Conservation (phyloP, 225 moss, liverwort and hornwort genomes). For the Bryoerythrophyllum caledonicum region DNA sequence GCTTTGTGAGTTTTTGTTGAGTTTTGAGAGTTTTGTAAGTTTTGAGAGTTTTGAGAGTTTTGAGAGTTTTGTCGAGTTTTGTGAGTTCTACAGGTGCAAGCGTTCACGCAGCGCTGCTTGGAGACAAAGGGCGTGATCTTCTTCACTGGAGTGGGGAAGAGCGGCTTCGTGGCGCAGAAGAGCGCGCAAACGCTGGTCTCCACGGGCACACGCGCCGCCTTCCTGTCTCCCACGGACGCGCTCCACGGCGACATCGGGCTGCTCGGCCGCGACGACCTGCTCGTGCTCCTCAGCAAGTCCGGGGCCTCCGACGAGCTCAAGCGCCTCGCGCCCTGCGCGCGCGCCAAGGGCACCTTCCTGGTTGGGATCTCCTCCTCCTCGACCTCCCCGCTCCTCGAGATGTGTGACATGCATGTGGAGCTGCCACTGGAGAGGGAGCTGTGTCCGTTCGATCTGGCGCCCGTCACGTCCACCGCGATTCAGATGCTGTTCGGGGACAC, state of each 20-base stretch:
- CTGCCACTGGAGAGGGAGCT: slow-evolving; percentile 75
- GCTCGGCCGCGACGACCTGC: slow-evolving; percentile 58
- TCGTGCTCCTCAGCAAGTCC: slow-evolving; percentile 75
- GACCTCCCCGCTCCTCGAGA: slow-evolving; percentile 42
- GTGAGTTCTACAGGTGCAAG: slow-evolving; percentile 38
- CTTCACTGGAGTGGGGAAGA: slow-evolving; percentile 68
- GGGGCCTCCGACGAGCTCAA: slow-evolving; percentile 76
- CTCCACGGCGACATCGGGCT: slow-evolving; percentile 85
- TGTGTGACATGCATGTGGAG: slow-evolving; percentile 82
- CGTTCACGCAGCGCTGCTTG: slow-evolving; percentile 51
- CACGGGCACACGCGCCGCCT: slow-evolving; percentile 78
- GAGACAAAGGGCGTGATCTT: slow-evolving; percentile 55
- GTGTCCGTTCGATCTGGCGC: slow-evolving; percentile 83
- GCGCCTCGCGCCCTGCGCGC: slow-evolving; percentile 69
- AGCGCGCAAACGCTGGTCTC: slow-evolving; percentile 75
- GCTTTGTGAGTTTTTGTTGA: too few relatives aligned
- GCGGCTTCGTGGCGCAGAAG: slow-evolving; percentile 83
- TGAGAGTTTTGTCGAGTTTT: too few relatives aligned
- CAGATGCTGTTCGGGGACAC: slow-evolving; percentile 91
- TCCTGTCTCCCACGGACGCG: slow-evolving; percentile 73
- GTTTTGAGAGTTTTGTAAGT: too few relatives aligned
- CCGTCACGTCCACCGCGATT: slow-evolving; percentile 81
- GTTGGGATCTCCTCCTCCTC: slow-evolving; percentile 69
- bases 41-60: neutral
- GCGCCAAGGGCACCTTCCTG: slow-evolving; percentile 69